phyloP scores from a whole-genome alignment of 306 rosid genomes.

The Prunus dulcis region DNA sequence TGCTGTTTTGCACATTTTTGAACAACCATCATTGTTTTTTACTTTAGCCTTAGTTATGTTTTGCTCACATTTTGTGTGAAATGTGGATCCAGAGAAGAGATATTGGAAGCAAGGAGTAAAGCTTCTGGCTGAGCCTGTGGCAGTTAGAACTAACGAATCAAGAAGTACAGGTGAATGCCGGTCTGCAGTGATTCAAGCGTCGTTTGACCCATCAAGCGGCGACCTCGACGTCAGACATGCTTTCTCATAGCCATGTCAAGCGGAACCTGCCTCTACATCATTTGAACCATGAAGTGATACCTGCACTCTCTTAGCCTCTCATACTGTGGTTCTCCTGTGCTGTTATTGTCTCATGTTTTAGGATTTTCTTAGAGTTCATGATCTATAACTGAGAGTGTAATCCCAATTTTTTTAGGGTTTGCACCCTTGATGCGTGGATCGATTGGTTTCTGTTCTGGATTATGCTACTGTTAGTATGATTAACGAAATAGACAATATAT shows the following conservation, averaged over 20 bases:
- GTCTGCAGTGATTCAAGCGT: constrained; percentile 59
- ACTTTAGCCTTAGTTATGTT: not conserved
- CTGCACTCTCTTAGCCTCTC: not conserved
- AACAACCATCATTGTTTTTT: not conserved
- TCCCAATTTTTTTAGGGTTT: not conserved
- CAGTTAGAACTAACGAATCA: constrained; percentile 34
- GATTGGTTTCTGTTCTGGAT: not conserved
- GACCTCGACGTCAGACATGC: constrained; percentile 41
- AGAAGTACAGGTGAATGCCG: constrained; percentile 19
- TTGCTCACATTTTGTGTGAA: not conserved
- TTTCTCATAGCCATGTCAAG: constrained; percentile 32
- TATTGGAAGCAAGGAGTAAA: constrained; percentile 93
- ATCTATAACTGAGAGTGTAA: not conserved
- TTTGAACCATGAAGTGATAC: not conserved
- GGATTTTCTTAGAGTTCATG: not conserved
- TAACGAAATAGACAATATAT: too few species aligned
- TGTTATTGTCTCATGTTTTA: not conserved
- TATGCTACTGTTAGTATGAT: too few species aligned
- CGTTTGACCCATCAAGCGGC: constrained; percentile 60
- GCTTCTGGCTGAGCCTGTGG: constrained; percentile 72
- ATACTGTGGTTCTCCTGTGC: not conserved
- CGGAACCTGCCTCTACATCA: not conserved
- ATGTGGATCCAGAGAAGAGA: constrained; percentile 62
- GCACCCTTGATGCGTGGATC: not conserved
- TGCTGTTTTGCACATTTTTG: not conserved